Conservation (phyloP, 2,329 filamentous ascomycete genomes). For the Colletotrichum theobromicola region DNA sequence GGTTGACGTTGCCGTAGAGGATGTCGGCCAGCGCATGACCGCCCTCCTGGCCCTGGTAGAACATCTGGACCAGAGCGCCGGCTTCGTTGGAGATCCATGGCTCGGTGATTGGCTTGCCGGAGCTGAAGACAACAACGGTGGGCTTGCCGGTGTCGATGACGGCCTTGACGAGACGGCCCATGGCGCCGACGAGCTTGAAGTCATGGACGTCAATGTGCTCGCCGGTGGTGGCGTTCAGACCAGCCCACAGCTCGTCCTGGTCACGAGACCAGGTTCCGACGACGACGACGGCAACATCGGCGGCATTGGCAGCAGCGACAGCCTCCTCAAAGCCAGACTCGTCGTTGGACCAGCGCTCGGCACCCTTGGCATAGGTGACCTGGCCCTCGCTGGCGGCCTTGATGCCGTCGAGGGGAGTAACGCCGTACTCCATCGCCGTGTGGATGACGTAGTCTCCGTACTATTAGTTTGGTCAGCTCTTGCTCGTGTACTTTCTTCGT, state of each 20-base stretch:
- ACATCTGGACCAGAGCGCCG: constrained; percentile 73
- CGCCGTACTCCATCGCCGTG: constrained; percentile 65
- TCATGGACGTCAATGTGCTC: constrained; percentile 73
- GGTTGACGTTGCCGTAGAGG: constrained; percentile 68
- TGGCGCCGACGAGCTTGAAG: constrained; percentile 73
- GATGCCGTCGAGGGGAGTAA: constrained; percentile 75
- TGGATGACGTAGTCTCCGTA: constrained; percentile 79
- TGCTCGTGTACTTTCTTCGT: background rate
- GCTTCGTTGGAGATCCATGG: constrained; percentile 73
- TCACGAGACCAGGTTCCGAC: constrained; percentile 80
- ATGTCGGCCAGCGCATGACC: constrained; percentile 71
- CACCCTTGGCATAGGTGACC: constrained; percentile 72
- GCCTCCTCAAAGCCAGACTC: constrained; percentile 72
- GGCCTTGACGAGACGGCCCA: constrained; percentile 68
- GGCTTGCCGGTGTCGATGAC: constrained; percentile 72
- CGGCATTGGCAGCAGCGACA: constrained; percentile 66
- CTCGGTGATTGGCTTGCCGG: constrained; percentile 76
- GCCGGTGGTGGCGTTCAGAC: constrained; percentile 75
- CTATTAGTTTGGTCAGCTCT: constrained; percentile 25
- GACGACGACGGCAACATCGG: constrained; percentile 75
- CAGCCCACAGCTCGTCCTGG: constrained; percentile 72
- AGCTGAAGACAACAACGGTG: constrained; percentile 71
- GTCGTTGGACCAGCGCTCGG: constrained; percentile 75
- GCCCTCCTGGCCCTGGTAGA: constrained; percentile 75
- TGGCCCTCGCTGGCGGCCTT: constrained; percentile 62